Evolutionary conservation across 208 protist genomes (phyloP), one percentile per base, ranked within the genome.

Genomic region (Leishmania martiniquensis): DNA sequence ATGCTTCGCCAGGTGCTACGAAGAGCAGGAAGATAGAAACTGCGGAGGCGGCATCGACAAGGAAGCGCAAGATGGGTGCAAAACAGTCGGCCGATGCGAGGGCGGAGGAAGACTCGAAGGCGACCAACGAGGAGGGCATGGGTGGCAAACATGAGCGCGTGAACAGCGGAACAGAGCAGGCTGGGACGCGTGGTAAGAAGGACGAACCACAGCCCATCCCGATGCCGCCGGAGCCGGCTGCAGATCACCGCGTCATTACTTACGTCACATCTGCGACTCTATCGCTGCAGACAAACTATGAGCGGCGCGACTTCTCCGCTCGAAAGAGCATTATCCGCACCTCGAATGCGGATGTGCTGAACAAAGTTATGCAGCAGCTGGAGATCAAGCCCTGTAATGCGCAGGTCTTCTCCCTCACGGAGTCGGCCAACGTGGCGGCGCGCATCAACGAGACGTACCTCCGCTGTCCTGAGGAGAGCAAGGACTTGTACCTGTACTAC

Each of bases 401-500:
- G 57, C 79, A 94, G 55, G 89, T 99, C 17, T 96, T 99, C 47
- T 94, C 96, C 62, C 68, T 99, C 13, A 85, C 90, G 0, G 83
- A 82, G 29, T 80, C 89, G 34, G 81, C 88, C n/a, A 84, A 85
- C 55, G 90, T 98, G 1, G 98, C 91, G 0, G 73, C 77, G 0
- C 93, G 90, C 68, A 91, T 99, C 59, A 89, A 91, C 62, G 97
- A 99, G 86, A 90, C 91, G 4, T 93, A 97, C 59, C 93, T 99
- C 20, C 85, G 90, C 63, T 99, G 98, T 85, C 85, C 93, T 4
- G 83, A 94, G 0, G 93, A 97, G n/a, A 98, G 99, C 75, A 99
- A 99, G 78, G 96, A 98, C 73, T 66, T 98, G 34, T 98, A 98
- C 68, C 79, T 99, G 25, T 99, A 98, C 86, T 98, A 99, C 83